Conservation (phyloP, 2,329 filamentous ascomycete genomes). For the Nemania bipapillata region DNA sequence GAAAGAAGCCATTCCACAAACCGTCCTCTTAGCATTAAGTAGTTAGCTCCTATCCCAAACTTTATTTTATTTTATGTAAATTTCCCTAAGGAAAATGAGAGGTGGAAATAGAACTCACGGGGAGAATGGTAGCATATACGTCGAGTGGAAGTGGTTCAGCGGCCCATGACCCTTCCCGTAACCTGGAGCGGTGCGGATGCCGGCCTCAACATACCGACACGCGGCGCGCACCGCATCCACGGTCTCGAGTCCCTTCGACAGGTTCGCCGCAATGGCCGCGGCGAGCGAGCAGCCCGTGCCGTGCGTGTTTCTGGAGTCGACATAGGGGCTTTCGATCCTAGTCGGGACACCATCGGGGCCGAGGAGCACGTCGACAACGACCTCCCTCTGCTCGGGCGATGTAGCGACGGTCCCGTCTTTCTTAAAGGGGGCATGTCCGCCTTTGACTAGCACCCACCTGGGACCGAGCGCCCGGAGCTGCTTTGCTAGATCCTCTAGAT, state of each 20-base stretch:
- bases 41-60: too few species aligned
- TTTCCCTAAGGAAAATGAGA: too few species aligned
- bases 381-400: constrained; percentile 66
- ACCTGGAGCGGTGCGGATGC: constrained; percentile 71
- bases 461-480: constrained; percentile 75
- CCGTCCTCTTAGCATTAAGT: constrained; percentile 64
- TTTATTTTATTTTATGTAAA: too few species aligned
- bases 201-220: constrained; percentile 76
- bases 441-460: constrained; percentile 85
- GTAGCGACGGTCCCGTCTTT: constrained; percentile 69
- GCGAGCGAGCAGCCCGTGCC: constrained; percentile 95
- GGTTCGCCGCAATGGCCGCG: constrained; percentile 80
- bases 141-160: constrained; percentile 81
- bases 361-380: constrained; percentile 81
- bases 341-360: constrained; percentile 65
- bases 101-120: constrained; percentile 58
- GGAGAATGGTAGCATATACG: constrained; percentile 73
- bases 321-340: constrained; percentile 75
- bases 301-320: constrained; percentile 83
- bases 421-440: constrained; percentile 85
- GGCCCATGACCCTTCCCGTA: constrained; percentile 76
- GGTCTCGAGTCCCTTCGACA: constrained; percentile 69
- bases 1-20: constrained; percentile 87
- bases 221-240: constrained; percentile 72
- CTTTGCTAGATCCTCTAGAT: constrained; percentile 75